Conservation (phyloP, 2,329 filamentous ascomycete species). For the Fusarium mundagurra region DNA sequence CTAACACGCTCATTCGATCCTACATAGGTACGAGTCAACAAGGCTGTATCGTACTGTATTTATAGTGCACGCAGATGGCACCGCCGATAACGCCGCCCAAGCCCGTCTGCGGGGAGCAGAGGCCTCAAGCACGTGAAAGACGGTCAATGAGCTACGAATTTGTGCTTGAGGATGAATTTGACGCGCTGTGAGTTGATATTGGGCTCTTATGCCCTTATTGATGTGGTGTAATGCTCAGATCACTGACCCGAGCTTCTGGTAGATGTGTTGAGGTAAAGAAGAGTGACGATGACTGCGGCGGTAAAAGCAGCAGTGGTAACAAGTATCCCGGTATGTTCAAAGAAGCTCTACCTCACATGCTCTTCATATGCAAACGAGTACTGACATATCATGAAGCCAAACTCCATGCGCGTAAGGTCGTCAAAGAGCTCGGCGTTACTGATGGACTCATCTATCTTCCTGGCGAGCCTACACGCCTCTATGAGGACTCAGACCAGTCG, state of each 20-base stretch:
- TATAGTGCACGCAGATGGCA: constrained; percentile 22
- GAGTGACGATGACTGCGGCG: constrained; percentile 18
- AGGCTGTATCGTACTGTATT: neutral
- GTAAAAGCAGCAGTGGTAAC: constrained; percentile 36
- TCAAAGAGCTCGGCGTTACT: constrained; percentile 57
- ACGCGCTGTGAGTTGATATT: constrained; percentile 58
- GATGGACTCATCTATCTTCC: constrained; percentile 66
- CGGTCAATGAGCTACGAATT: constrained; percentile 46
- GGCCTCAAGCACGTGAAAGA: constrained; percentile 33
- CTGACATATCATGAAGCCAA: constrained; percentile 56
- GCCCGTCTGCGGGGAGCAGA: constrained; percentile 31
- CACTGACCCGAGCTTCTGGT: constrained; percentile 1
- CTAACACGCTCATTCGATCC: neutral
- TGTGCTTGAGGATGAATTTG: constrained; percentile 63
- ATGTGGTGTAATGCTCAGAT: neutral
- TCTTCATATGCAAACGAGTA: neutral
- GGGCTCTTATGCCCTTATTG: too few relatives aligned
- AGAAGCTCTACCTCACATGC: neutral
- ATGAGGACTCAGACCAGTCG: constrained; percentile 68
- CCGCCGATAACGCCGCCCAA: constrained; percentile 30
- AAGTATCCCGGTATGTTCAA: constrained; percentile 51
- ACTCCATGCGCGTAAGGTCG: constrained; percentile 66
- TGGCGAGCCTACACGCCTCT: constrained; percentile 60
- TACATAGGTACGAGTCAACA: neutral
- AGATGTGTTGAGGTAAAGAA: constrained; percentile 53